A percentile compares a stretch with the other conserved stretches of the same genome.
Evolutionary conservation across 2,329 filamentous ascomycete species (phyloP).

Genomic region (Talaromyces sp.): DNA sequence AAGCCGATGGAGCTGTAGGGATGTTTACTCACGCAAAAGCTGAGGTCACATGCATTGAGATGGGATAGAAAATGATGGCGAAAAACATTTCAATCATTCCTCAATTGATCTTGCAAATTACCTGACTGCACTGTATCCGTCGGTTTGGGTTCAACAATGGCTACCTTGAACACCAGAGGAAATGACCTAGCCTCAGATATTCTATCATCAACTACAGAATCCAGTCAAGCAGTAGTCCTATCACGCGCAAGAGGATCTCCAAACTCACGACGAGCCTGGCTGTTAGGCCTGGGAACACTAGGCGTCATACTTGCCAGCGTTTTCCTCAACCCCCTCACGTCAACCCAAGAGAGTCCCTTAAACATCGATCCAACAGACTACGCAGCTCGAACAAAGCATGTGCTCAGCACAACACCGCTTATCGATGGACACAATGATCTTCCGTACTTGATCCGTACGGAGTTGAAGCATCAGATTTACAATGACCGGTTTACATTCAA

Average conservation of each 20-base stretch:
- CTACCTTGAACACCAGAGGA: neutral
- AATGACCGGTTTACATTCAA: conserved; percentile 17
- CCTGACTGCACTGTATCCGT: neutral
- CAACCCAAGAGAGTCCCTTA: neutral
- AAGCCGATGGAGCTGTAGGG: neutral
- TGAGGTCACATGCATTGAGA: neutral
- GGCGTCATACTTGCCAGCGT: conserved; percentile 1
- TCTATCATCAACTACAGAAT: neutral
- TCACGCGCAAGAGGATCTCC: neutral
- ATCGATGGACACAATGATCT: conserved; percentile 29
- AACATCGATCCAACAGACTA: conserved; percentile 12
- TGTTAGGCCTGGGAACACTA: conserved; percentile 6
- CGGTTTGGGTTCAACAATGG: neutral
- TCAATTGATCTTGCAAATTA: neutral
- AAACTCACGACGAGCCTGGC: conserved; percentile 4
- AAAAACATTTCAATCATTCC: neutral
- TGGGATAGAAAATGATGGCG: neutral
- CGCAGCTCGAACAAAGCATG: conserved; percentile 11
- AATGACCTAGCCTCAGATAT: neutral
- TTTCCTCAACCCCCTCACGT: neutral
- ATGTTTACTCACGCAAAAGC: neutral
- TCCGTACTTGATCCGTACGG: conserved; percentile 22
- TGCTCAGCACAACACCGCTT: conserved; percentile 22
- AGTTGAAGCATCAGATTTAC: conserved; percentile 23
- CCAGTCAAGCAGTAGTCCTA: conserved; percentile 7